A percentile compares a stretch with the other conserved stretches of the same genome.
phyloP scores from a whole-genome alignment of 2,329 filamentous ascomycete genomes.

The Phialophora expanda region DNA sequence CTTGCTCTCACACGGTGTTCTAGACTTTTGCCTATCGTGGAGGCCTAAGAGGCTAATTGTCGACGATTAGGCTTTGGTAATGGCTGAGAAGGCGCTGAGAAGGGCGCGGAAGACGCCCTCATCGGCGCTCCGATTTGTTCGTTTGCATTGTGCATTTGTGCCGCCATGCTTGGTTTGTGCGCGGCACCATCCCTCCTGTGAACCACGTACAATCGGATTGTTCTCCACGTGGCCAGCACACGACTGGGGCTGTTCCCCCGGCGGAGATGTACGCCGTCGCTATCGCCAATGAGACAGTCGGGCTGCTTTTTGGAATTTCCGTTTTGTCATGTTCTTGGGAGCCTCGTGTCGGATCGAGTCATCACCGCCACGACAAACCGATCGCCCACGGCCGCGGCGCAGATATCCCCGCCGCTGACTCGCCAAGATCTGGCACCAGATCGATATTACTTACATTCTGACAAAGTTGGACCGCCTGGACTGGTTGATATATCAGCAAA shows the following conservation, averaged over 20 bases:
- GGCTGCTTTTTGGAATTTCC: background rate
- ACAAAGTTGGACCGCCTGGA: conserved; percentile 3
- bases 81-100: conserved; percentile 8
- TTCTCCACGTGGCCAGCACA: background rate
- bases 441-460: conserved; percentile 3
- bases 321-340: conserved; percentile 1
- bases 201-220: background rate
- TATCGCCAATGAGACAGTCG: background rate
- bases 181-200: too few species aligned
- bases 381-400: background rate
- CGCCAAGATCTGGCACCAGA: background rate
- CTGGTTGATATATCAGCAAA: conserved; percentile 1
- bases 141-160: background rate
- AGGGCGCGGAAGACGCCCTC: conserved; percentile 2
- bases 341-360: background rate
- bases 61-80: conserved; percentile 1
- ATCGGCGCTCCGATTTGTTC: background rate
- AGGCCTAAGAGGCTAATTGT: background rate
- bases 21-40: conserved; percentile 7
- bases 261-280: background rate
- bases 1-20: background rate
- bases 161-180: background rate
- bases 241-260: background rate
- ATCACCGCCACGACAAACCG: background rate
- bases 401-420: background rate